Evolutionary conservation across 176 grass and related monocot species (phyloP).

Genomic region (Hordeum vulgare): MorexV3_pseudomolecules_assembly NC_058520.1:618357290-618357789

Average conservation of each 20-base stretch:
- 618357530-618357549: not conserved
- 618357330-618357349: not conserved
- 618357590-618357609: not conserved
- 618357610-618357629: not conserved
- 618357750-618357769: constrained; percentile 94
- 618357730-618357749: constrained; percentile 78
- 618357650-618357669: constrained; percentile 38
- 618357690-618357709: constrained; percentile 71
- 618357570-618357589: not conserved
- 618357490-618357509: not conserved
- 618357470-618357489: not conserved
- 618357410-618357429: not conserved
- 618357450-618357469: not conserved
- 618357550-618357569: no score
- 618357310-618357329: not conserved
- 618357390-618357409: not conserved
- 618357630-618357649: not conserved
- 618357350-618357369: not conserved
- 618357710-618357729: constrained; percentile 82
- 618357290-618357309: not conserved
- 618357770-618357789: constrained; percentile 93
- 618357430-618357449: not conserved
- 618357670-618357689: constrained; percentile 73
- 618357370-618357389: not conserved
- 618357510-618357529: not conserved